Conservation (phyloP, 495 filamentous ascomycete species). For the Podospora pseudopauciseta region DNA sequence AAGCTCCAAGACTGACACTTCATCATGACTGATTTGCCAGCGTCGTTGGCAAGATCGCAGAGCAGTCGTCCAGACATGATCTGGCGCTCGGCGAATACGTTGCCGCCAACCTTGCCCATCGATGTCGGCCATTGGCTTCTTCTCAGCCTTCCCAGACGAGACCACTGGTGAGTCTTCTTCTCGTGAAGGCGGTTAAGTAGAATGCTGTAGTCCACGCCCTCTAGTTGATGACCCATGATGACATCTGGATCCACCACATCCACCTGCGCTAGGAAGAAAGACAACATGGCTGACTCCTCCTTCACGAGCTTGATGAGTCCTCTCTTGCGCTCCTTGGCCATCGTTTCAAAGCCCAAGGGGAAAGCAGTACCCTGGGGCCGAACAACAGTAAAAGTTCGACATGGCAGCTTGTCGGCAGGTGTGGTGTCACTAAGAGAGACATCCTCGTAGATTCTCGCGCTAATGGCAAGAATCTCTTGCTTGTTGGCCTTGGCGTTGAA, state of each 20-base stretch:
- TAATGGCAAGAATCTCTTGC: slow-evolving; percentile 88
- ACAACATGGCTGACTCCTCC: slow-evolving; percentile 75
- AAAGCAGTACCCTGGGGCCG: slow-evolving; percentile 72
- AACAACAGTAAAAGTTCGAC: slow-evolving; percentile 86
- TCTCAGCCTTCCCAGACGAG: slow-evolving; percentile 80
- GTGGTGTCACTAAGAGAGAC: slow-evolving; percentile 84
- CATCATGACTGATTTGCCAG: slow-evolving; percentile 94
- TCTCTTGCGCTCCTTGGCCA: slow-evolving; percentile 57
- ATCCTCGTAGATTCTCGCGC: slow-evolving; percentile 87
- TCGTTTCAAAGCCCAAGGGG: slow-evolving; percentile 78
- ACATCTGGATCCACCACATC: slow-evolving; percentile 90
- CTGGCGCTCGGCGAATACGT: slow-evolving; percentile 89
- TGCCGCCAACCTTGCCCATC: slow-evolving; percentile 77
- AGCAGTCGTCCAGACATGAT: slow-evolving; percentile 83
- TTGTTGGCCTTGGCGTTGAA: slow-evolving; percentile 94
- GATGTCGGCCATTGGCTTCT: slow-evolving; percentile 83
- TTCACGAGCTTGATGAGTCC: slow-evolving; percentile 75
- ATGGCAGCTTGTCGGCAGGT: slow-evolving; percentile 79
- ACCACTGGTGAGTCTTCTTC: slow-evolving; percentile 89
- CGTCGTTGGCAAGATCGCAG: slow-evolving; percentile 93
- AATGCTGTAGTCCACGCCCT: slow-evolving; percentile 93
- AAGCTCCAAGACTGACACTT: slow-evolving; percentile 98
- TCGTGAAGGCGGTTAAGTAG: slow-evolving; percentile 83
- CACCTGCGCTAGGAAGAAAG: slow-evolving; percentile 82
- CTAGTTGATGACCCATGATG: slow-evolving; percentile 89